Conservation (phyloP, 805 yeast species). For the Kuraishia capsulata region DNA sequence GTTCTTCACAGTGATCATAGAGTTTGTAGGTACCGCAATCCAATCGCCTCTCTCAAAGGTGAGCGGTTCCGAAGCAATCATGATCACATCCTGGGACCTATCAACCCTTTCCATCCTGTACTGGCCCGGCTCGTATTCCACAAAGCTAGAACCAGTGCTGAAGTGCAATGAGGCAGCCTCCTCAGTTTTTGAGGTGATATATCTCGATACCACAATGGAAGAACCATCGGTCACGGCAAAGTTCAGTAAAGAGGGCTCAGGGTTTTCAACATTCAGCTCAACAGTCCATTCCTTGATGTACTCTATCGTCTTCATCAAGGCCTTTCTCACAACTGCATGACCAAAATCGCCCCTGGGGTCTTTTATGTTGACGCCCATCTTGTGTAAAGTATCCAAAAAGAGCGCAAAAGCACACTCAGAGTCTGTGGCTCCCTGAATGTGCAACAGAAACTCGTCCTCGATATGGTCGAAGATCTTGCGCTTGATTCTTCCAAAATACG, state of each 20-base stretch:
- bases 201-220: slow-evolving; percentile 77
- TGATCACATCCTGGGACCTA: slow-evolving; percentile 88
- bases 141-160: slow-evolving; percentile 86
- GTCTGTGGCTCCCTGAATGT: slow-evolving; percentile 90
- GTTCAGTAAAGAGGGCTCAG: slow-evolving; percentile 79
- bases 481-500: slow-evolving; percentile 67
- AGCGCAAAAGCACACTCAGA: slow-evolving; percentile 93
- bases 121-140: slow-evolving; percentile 85
- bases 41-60: slow-evolving; percentile 97
- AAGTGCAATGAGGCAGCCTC: slow-evolving; percentile 96
- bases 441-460: slow-evolving; percentile 69
- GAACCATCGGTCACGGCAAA: slow-evolving; percentile 95
- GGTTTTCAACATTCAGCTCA: slow-evolving; percentile 34
- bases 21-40: slow-evolving; percentile 94
- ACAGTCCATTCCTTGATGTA: slow-evolving; percentile 73
- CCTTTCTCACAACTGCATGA: slow-evolving; percentile 52
- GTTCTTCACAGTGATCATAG: slow-evolving; percentile 68
- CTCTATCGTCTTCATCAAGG: slow-evolving; percentile 66
- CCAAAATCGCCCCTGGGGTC: slow-evolving; percentile 36
- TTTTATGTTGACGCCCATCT: slow-evolving; percentile 67
- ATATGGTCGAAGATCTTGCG: slow-evolving; percentile 62
- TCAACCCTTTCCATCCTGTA: slow-evolving; percentile 91
- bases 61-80: slow-evolving; percentile 91
- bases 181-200: slow-evolving; percentile 80
- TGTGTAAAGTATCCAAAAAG: slow-evolving; percentile 65